Base-by-base conservation (phyloP, 148 eudicot species). In the Rhododendron kiyosumense region DNA sequence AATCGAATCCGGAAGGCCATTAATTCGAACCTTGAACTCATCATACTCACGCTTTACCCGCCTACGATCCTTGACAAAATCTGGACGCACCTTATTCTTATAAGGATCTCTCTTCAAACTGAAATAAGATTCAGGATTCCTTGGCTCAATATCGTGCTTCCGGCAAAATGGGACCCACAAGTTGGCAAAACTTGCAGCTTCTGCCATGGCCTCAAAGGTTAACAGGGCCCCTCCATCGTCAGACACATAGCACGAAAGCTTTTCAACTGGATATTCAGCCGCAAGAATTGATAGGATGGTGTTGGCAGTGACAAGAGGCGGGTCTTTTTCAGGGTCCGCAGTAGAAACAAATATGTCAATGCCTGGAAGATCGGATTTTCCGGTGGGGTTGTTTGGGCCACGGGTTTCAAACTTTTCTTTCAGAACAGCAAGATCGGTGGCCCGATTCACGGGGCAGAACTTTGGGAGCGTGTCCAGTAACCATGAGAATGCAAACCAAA, bases 401-500 rank as follows among this genome's bases (percentile, higher is more conserved):
- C 94, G 94, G 7, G 88, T 83, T 83, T 96, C 99, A 43, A 96
- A 96, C 85, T 96, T 96, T 41, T 96, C 99, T 88, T 89, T 91
- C 77, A 96, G 87, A 52, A 96, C 96, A 11, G 81, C 85, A 20
- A 96, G 96, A 86, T 96, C 99, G 2, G 94, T 87, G 17, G 92
- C 94, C 1, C 99, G 98, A 86, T 95, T 96, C 26, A 96, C 92
- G 0, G 99, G 99, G 84, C 85, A 91, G 73, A 96, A 91, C 87
- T 96, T 96, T 3, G 99, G 99, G 43, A 96, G 97, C 90, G 93
- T 96, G 83, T 96, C 98, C 76, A 95, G 97, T n/a, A 96, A 85
- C 98, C 99, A 96, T 61, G 99, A 94, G 92, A 96, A 95, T 0
- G 98, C 94, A 54, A 96, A 96, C 99, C 99, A 96, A 15, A 96